Base-by-base conservation (phyloP, 345 rosid species). In the Durio zibethinus region DNA sequence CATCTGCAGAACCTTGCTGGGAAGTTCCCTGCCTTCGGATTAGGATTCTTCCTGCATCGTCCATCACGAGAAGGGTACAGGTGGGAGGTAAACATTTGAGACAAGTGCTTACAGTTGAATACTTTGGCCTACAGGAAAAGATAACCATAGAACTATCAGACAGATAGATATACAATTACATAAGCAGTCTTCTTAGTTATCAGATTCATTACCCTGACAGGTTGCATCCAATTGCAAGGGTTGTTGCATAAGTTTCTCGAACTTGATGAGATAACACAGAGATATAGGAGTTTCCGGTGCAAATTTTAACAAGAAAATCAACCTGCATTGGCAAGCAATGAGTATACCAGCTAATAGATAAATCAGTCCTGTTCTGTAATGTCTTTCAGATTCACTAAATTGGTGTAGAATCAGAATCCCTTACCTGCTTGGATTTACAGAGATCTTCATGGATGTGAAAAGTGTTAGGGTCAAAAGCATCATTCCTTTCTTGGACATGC, bases 401-500 rank as follows among this genome's bases (percentile, higher is more conserved):
- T 9, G 33, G 7, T 45, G 61, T 1, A 0, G 1, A 6, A 40
- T 6, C 16, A 29, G 4, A 45, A 38, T 1, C 20, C 21, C 10
- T 0, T 73, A 82, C 85, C 82, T 77, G 77, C 76, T 75, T 79
- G 72, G 79, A 68, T 77, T 74, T 73, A 80, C 85, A 80, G 48
- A 80, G 73, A 80, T 87, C 88, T 79, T 82, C 88, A 68, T 77
- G 88, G 57, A 77, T 79, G 64, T 82, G 81, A 54, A 84, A 86
- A 54, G 81, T 80, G 64, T 84, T 84, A 10, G 83, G 82, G 76
- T 86, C 84, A 29, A 86, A 78, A 76, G 25, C 29, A 76, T 76
- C 86, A 45, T 76, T 56, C 23, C 65, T 70, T 50, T 74, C 66
- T 65, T 76, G 84, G 72, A 82, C 86, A 74, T 86, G 89, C 60